Base-by-base conservation (phyloP, 208 protist genomes). In the Leishmania gerbilli region DNA sequence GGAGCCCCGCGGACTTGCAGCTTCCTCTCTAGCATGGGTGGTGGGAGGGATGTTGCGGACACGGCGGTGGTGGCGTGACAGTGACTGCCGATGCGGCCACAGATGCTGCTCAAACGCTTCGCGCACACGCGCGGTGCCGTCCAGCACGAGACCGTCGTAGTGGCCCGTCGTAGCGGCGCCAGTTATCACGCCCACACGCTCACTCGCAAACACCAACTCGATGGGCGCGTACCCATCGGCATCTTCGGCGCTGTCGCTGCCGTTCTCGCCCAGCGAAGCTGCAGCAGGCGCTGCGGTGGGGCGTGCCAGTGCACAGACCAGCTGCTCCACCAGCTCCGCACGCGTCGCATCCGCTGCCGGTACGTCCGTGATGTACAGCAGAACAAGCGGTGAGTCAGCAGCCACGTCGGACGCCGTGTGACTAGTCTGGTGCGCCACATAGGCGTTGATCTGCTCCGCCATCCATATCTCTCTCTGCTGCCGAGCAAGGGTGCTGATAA, bases 81-180 rank as follows among this genome's bases (percentile, higher is more conserved):
- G 71, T 71, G 71, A 34, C 65, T 71, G 58, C 8, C 84, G 79
- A n/a, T 79, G 80, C 60, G 79, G 89, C 92, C 92, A 96, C 9
- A 88, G 62, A 55, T 94, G 88, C 77, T 96, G 92, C 58, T 88
- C 74, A 58, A 96, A 71, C 0, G 89, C 87, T 51, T 96, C 90
- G 17, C 71, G 71, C 31, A 96, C 64, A 47, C 90, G 87, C 2
- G 77, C 69, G 37, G 51, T 9, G 19, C 86, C 87, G n/a, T 91
- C 83, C 53, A 72, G 45, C 4, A 71, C 71, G 7, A n/a, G 45
- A 42, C 53, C 58, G 7, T 40, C 11, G 75, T 8, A 47, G 68
- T 71, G 31, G 31, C 60, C 65, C 31, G 71, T 8, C 31, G 51
- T 71, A 21, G 45, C 56, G 27, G 67, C 60, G 24, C 42, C 27